Conservation (phyloP, 2,329 filamentous ascomycete genomes). For the Phyllosticta capitalensis region DNA sequence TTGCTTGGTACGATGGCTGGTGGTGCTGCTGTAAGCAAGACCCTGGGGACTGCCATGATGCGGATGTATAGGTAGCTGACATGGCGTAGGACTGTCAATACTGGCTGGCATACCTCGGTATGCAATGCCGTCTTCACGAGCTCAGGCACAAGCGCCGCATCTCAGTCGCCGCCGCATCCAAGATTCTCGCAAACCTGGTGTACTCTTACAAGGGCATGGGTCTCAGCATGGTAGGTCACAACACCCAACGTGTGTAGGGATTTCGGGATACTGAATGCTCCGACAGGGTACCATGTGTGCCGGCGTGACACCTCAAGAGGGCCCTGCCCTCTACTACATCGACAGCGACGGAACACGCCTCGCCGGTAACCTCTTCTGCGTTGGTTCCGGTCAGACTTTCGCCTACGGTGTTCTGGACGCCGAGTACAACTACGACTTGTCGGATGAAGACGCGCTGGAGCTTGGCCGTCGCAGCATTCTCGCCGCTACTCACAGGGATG, state of each 20-base stretch:
- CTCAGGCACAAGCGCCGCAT: slow-evolving; percentile 98
- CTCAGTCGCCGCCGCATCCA: slow-evolving; percentile 90
- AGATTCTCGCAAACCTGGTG: slow-evolving; percentile 96
- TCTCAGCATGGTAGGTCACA: slow-evolving; percentile 62
- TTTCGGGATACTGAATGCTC: not conserved
- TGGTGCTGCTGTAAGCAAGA: slow-evolving; percentile 66
- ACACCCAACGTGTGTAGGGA: too few relatives aligned
- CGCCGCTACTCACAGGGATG: slow-evolving; percentile 91
- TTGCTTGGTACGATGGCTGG: slow-evolving; percentile 97
- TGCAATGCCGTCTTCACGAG: slow-evolving; percentile 98
- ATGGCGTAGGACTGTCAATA: slow-evolving; percentile 83
- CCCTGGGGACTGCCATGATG: not conserved
- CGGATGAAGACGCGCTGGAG: slow-evolving; percentile 79
- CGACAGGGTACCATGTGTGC: slow-evolving; percentile 86
- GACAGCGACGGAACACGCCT: slow-evolving; percentile 93
- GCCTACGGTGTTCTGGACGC: slow-evolving; percentile 96
- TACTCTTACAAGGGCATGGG: slow-evolving; percentile 99
- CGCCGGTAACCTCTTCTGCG: slow-evolving; percentile 92
- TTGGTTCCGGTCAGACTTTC: slow-evolving; percentile 96
- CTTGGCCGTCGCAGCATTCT: slow-evolving; percentile 87
- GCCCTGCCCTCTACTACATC: slow-evolving; percentile 97
- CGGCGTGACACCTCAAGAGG: slow-evolving; percentile 89
- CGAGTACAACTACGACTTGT: slow-evolving; percentile 84
- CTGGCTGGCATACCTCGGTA: slow-evolving; percentile 97
- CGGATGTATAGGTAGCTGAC: slow-evolving; percentile 13